Percentiles rank a stretch among this genome's conserved stretches.
Evolutionary conservation across 2,329 filamentous ascomycete species (phyloP).

Genomic region (Didymella pinodella): DNA sequence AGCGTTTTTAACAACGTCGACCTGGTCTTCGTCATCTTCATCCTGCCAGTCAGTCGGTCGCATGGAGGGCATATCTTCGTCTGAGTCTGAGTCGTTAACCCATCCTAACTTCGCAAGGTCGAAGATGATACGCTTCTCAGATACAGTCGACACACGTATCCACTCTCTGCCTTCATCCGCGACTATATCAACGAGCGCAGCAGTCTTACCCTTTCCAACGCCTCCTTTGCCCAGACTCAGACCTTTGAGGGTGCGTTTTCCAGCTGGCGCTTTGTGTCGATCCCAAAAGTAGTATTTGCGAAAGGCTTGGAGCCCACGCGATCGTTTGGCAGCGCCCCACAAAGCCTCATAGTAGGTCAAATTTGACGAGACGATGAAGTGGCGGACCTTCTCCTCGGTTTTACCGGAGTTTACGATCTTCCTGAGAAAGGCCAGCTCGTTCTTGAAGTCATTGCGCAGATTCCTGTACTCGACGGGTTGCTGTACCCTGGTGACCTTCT

Average conservation of each 20-base stretch:
- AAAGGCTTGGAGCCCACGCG: constrained; percentile 64
- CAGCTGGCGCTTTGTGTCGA: constrained; percentile 26
- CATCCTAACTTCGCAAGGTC: constrained; percentile 74
- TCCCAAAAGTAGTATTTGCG: constrained; percentile 50
- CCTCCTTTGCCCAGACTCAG: constrained; percentile 41
- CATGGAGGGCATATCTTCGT: constrained; percentile 50
- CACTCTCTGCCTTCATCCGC: constrained; percentile 69
- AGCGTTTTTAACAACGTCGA: constrained; percentile 68
- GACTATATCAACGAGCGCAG: constrained; percentile 70
- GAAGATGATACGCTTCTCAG: constrained; percentile 69
- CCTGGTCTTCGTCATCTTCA: constrained; percentile 61
- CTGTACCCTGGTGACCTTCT: constrained; percentile 44
- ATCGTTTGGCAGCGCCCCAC: constrained; percentile 68
- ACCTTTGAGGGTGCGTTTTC: constrained; percentile 37
- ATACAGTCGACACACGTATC: constrained; percentile 73
- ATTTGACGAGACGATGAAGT: constrained; percentile 71
- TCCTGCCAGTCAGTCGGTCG: constrained; percentile 46
- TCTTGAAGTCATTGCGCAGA: constrained; percentile 46
- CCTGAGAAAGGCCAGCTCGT: constrained; percentile 46
- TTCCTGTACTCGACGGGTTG: constrained; percentile 49
- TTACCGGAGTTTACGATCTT: constrained; percentile 38
- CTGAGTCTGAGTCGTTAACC: constrained; percentile 56
- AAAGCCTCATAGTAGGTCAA: constrained; percentile 70
- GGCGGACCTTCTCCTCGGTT: constrained; percentile 50
- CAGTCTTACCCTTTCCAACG: constrained; percentile 56